Conservation (phyloP, 345 rosid genomes). For the Carallia brachiata region DNA sequence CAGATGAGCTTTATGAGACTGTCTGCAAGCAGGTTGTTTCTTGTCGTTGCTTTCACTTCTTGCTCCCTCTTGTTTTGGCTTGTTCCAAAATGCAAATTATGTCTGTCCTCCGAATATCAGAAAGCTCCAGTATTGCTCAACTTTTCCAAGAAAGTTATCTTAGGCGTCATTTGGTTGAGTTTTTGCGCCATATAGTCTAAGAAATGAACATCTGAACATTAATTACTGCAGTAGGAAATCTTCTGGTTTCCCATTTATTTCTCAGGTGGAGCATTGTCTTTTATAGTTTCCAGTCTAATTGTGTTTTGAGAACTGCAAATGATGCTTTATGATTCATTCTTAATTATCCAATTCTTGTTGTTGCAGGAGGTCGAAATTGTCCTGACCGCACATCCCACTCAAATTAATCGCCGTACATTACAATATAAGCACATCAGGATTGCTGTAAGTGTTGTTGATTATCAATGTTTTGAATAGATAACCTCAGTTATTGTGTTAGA, state of each 20-base stretch:
- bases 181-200: background rate
- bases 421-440: slow-evolving; percentile 94
- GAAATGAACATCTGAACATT: background rate
- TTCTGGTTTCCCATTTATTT: background rate
- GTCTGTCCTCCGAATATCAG: too few relatives aligned
- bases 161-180: slow-evolving; percentile 2
- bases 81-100: background rate
- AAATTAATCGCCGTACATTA: slow-evolving; percentile 89
- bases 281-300: background rate
- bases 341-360: slow-evolving; percentile 16
- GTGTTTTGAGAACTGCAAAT: slow-evolving; percentile 1
- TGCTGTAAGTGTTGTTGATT: slow-evolving; percentile 55
- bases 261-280: slow-evolving; percentile 1
- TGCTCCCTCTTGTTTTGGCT: background rate
- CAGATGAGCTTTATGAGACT: slow-evolving; percentile 69
- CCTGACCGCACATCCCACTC: slow-evolving; percentile 99
- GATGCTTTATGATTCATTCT: background rate
- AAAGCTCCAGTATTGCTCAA: background rate
- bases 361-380: slow-evolving; percentile 93
- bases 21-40: slow-evolving; percentile 84
- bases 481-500: slow-evolving; percentile 6
- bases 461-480: slow-evolving; percentile 5
- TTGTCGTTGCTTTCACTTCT: background rate
- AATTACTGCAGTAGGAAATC: too few relatives aligned
- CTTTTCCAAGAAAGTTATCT: background rate